phyloP scores from a whole-genome alignment of 306 rosid genomes.

The Amphicarpaea edgeworthii region DNA sequence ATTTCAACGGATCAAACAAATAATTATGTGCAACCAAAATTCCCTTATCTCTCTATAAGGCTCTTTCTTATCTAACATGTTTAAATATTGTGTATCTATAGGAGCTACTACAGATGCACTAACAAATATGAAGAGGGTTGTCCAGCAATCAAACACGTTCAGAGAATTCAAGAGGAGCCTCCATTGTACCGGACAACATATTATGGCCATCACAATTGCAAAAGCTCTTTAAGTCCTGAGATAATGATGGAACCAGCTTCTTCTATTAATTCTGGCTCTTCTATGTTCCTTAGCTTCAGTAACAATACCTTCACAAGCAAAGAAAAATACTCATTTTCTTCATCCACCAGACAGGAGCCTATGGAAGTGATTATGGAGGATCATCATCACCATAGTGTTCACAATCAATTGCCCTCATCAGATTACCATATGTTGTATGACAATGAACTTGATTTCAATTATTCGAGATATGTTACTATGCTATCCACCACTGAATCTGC shows the following conservation, averaged over 20 bases:
- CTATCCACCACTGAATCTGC: neutral
- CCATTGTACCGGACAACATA: conserved; percentile 56
- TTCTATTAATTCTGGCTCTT: conserved; percentile 37
- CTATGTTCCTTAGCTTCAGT: conserved; percentile 43
- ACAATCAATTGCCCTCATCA: conserved; percentile 12
- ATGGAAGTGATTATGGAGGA: conserved; percentile 29
- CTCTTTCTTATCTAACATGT: neutral
- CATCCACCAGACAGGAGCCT: conserved; percentile 13
- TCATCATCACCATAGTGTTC: neutral
- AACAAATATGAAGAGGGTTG: conserved; percentile 61
- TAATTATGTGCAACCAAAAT: too few species aligned
- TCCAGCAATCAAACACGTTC: conserved; percentile 63
- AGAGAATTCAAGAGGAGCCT: conserved; percentile 57
- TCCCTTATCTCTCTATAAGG: too few species aligned
- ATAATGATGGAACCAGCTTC: conserved; percentile 37
- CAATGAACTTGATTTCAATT: conserved; percentile 28
- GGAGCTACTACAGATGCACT: conserved; percentile 68
- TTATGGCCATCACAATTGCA: conserved; percentile 57
- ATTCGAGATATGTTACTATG: conserved; percentile 15
- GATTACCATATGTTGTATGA: conserved; percentile 16
- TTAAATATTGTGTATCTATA: conserved; percentile 24
- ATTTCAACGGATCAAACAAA: too few species aligned
- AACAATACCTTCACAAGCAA: conserved; percentile 4
- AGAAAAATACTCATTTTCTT: neutral
- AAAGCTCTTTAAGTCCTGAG: conserved; percentile 35